Conservation (phyloP, 2,329 filamentous ascomycete species). For the Fusarium vanettenii region DNA sequence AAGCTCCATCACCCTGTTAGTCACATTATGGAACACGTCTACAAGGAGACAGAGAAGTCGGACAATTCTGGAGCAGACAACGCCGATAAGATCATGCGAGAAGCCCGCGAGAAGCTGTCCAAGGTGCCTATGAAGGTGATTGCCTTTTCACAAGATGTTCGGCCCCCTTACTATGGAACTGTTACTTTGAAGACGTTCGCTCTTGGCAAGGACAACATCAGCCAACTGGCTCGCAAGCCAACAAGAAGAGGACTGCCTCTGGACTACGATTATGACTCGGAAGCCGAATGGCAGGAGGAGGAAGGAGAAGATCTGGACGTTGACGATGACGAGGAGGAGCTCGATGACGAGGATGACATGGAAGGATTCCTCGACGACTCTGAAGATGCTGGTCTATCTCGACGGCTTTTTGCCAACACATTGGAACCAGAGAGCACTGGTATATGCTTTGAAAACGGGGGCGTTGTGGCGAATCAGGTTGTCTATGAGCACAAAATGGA, state of each 20-base stretch:
- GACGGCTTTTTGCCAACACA: constrained; percentile 72
- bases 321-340: constrained; percentile 76
- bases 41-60: constrained; percentile 58
- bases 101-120: constrained; percentile 56
- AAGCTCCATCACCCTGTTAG: constrained; percentile 64
- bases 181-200: constrained; percentile 69
- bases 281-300: constrained; percentile 86
- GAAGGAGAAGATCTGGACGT: constrained; percentile 76
- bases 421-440: constrained; percentile 83
- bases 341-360: constrained; percentile 85
- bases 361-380: constrained; percentile 91
- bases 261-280: constrained; percentile 87
- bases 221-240: constrained; percentile 65
- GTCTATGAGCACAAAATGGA: constrained; percentile 77
- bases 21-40: constrained; percentile 69
- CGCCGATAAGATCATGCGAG: constrained; percentile 47
- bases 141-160: constrained; percentile 72
- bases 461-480: constrained; percentile 59
- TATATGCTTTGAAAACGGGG: constrained; percentile 81
- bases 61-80: constrained; percentile 51
- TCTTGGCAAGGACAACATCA: constrained; percentile 58
- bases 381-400: constrained; percentile 71
- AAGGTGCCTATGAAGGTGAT: constrained; percentile 72
- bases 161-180: constrained; percentile 79
- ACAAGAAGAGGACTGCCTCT: constrained; percentile 68